phyloP scores from a whole-genome alignment of 768 basidiomycete genomes.

The Strobilomyces dryophilus region DNA sequence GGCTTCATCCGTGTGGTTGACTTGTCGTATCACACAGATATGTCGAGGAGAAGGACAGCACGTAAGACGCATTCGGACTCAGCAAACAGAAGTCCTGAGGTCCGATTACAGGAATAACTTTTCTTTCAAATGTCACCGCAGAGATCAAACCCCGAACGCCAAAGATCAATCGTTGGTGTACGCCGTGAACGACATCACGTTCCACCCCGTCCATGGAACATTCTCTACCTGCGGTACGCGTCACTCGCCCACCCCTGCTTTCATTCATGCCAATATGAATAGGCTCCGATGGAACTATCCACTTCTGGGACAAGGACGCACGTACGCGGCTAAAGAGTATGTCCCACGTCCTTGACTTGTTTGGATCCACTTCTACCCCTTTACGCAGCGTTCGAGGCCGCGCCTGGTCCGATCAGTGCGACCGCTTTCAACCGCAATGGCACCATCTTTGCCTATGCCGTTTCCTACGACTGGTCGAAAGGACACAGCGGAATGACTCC shows the following conservation, averaged over 20 bases:
- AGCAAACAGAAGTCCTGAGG: not conserved
- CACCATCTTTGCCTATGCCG: constrained; percentile 84
- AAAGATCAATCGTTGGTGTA: constrained; percentile 72
- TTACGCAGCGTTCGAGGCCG: constrained; percentile 64
- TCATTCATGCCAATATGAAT: constrained; percentile 6
- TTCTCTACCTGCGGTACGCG: constrained; percentile 72
- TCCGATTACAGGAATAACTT: constrained; percentile 59
- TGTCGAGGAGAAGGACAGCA: constrained; percentile 77
- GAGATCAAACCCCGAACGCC: constrained; percentile 48
- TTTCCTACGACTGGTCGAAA: constrained; percentile 94
- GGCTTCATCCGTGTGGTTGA: not conserved
- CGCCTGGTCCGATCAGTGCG: constrained; percentile 72
- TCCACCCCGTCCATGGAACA: constrained; percentile 81
- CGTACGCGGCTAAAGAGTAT: constrained; percentile 88
- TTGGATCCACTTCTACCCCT: not conserved
- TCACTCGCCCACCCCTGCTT: constrained; percentile 16
- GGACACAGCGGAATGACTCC: constrained; percentile 83
- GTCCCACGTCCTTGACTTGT: not conserved
- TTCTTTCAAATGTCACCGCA: constrained; percentile 82
- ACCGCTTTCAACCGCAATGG: constrained; percentile 86
- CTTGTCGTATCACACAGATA: constrained; percentile 45
- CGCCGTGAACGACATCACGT: constrained; percentile 81
- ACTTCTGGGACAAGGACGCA: constrained; percentile 94
- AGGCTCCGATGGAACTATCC: constrained; percentile 84
- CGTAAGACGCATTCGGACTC: constrained; percentile 38